A percentile compares a stretch with the other conserved stretches of the same genome.
phyloP scores from a whole-genome alignment of 2,329 filamentous ascomycete genomes.

The Trichophyton simii region DNA sequence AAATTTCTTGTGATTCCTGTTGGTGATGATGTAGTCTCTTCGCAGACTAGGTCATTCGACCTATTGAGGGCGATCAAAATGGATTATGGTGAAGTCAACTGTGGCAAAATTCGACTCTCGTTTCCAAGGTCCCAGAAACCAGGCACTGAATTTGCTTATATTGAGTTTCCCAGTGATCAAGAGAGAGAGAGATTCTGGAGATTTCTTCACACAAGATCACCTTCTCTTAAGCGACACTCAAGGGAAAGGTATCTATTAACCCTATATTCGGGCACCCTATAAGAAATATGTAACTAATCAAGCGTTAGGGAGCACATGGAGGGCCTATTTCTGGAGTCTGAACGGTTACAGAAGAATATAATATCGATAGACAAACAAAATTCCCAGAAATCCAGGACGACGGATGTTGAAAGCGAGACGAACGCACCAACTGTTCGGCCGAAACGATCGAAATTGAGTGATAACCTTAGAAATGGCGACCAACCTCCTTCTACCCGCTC shows the following conservation, averaged over 20 bases:
- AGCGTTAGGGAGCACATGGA: constrained; percentile 24
- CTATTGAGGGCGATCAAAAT: constrained; percentile 17
- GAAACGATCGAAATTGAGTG: constrained; percentile 12
- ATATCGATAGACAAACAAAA: neutral
- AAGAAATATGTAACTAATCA: neutral
- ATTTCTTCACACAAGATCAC: neutral
- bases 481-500: neutral
- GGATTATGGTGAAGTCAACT: constrained; percentile 13
- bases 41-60: neutral
- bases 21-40: neutral
- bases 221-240: neutral
- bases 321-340: constrained; percentile 18
- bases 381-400: neutral
- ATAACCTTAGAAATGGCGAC: constrained; percentile 4
- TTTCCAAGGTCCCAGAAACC: constrained; percentile 16
- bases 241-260: constrained; percentile 4
- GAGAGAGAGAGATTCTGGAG: constrained; percentile 5
- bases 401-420: neutral
- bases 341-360: neutral
- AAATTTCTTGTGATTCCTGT: neutral
- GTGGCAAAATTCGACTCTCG: constrained; percentile 21
- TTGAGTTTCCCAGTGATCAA: constrained; percentile 6
- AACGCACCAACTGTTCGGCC: neutral
- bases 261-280: neutral
- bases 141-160: neutral